Evolutionary conservation across 2,329 filamentous ascomycete species (phyloP), one percentile per base, ranked within the genome.

Genomic region (Mariannaea elegans): DNA sequence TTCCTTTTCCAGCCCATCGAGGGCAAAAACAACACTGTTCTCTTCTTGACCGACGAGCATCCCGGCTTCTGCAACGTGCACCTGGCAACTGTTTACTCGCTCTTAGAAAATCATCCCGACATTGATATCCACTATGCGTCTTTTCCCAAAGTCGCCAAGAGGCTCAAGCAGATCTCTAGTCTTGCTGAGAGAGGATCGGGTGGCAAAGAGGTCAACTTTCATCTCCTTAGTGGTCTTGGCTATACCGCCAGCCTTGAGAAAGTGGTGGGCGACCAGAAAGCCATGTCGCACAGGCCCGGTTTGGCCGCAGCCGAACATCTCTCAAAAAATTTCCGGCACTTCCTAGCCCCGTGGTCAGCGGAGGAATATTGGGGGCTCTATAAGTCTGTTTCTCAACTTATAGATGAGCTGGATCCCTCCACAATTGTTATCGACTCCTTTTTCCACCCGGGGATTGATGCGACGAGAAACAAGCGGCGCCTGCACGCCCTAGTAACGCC

Each of bases 401-500:
- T 78, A 31, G 56, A 71, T 2, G 39, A 69, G 2, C 61, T 78
- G 7, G 68, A 75, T 19, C 75, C 77, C 2, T 67, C 73, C 7
- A 48, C 78, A 12, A 65, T 74, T 2, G 72, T 75, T 5, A 56
- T 78, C 16, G 76, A 78, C 38, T 69, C 69, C 0, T 48, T 73
- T 4, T 72, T 77, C n/a, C 53, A 63, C 1, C 73, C 73, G 1
- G 72, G 61, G 3, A 62, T 71, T 6, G 68, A 73, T 29, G 67
- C 64, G 1, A 59, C 65, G n/a, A 58, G 65, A 6, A 56, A 67
- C 7, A 54, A 59, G 16, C 63, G 66, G 29, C 56, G 72, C 18
- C 74, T 16, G 63, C 80, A 63, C 72, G 78, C 59, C 2, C 63
- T 81, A 1, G 64, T 83, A 16, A 78, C 78, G 21, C 81, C 81